These are phyloP conservation scores for Coniochaeta pulveracea DNA, from an alignment of 2,329 filamentous ascomycete species.

Conservation along the genomic window DNA sequence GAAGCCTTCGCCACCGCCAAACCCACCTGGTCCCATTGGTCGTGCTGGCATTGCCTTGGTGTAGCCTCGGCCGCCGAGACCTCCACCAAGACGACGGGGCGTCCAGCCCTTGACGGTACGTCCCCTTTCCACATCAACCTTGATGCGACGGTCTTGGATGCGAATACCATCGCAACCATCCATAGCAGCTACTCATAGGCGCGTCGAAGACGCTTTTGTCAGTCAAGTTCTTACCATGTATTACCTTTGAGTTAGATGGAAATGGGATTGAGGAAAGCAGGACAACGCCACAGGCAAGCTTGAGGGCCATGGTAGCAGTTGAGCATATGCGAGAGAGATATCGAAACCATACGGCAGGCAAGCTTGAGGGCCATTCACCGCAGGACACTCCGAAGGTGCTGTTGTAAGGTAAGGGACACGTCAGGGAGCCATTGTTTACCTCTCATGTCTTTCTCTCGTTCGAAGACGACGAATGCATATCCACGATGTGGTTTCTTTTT, in stretches of 20 bases:
- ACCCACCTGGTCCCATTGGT: slow-evolving; percentile 51
- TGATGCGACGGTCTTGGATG: slow-evolving; percentile 83
- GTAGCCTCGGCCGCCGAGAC: slow-evolving; percentile 84
- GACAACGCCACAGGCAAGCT: slow-evolving; percentile 37
- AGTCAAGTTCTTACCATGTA: slow-evolving; percentile 55
- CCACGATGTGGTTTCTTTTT: slow-evolving; percentile 75
- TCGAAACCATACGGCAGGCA: slow-evolving; percentile 20
- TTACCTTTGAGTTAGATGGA: slow-evolving; percentile 16
- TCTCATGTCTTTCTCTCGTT: slow-evolving; percentile 98
- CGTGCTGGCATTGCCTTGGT: slow-evolving; percentile 69
- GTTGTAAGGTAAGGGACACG: slow-evolving; percentile 11
- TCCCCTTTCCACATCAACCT: slow-evolving; percentile 93
- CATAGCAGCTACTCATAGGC: slow-evolving; percentile 70
- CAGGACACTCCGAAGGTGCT: slow-evolving; percentile 14
- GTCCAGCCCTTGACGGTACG: slow-evolving; percentile 91
- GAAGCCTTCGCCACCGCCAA: slow-evolving; percentile 46
- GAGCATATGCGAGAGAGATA: no score
- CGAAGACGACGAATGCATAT: slow-evolving; percentile 95
- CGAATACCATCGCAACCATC: slow-evolving; percentile 75
- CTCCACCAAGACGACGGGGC: slow-evolving; percentile 81
- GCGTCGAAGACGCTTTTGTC: slow-evolving; percentile 52
- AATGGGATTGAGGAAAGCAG: slow-evolving; percentile 13
- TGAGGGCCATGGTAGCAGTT: slow-evolving; percentile 44
- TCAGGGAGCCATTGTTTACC: slow-evolving; percentile 55
- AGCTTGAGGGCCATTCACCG: slow-evolving; percentile 30